These are phyloP conservation scores for Aspergillus biplanus DNA, from an alignment of 495 filamentous ascomycete genomes.

Conservation along the genomic window DNA sequence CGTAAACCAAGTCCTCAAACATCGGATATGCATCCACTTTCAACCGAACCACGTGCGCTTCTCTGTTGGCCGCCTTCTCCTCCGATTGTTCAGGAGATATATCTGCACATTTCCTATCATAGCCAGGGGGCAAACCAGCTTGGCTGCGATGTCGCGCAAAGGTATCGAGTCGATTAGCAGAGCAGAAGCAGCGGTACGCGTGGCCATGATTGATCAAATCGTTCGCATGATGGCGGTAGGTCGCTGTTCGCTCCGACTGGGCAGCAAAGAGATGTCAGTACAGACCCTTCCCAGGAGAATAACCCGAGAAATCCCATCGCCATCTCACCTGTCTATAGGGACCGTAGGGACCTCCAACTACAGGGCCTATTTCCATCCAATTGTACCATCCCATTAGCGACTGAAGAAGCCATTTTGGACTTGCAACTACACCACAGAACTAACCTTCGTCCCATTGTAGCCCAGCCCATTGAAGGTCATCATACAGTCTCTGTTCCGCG, in stretches of 20 bases:
- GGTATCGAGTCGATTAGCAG: slow-evolving; percentile 66
- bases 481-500: slow-evolving; percentile 74
- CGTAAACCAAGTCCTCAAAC: slow-evolving; percentile 80
- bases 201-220: slow-evolving; percentile 69
- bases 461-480: slow-evolving; percentile 87
- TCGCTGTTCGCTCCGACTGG: slow-evolving; percentile 75
- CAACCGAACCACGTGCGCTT: slow-evolving; percentile 79
- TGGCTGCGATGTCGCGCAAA: slow-evolving; percentile 62
- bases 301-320: not conserved
- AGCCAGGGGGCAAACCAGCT: slow-evolving; percentile 65
- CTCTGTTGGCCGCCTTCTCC: slow-evolving; percentile 64
- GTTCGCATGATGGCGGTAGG: slow-evolving; percentile 75
- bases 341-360: slow-evolving; percentile 75
- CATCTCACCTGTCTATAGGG: slow-evolving; percentile 79
- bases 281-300: not conserved
- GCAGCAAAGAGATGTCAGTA: slow-evolving; percentile 11
- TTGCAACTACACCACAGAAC: slow-evolving; percentile 3
- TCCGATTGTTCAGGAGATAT: slow-evolving; percentile 70
- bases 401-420: not conserved
- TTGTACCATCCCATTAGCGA: slow-evolving; percentile 11
- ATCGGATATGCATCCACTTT: slow-evolving; percentile 60
- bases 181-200: slow-evolving; percentile 94
- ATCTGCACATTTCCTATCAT: slow-evolving; percentile 75
- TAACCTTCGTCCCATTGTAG: slow-evolving; percentile 91
- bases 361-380: slow-evolving; percentile 60